A percentile compares a stretch with the other conserved stretches of the same genome.
Evolutionary conservation across 257 asterid species (phyloP).

Genomic region (Gynochthodes officinalis): DNA sequence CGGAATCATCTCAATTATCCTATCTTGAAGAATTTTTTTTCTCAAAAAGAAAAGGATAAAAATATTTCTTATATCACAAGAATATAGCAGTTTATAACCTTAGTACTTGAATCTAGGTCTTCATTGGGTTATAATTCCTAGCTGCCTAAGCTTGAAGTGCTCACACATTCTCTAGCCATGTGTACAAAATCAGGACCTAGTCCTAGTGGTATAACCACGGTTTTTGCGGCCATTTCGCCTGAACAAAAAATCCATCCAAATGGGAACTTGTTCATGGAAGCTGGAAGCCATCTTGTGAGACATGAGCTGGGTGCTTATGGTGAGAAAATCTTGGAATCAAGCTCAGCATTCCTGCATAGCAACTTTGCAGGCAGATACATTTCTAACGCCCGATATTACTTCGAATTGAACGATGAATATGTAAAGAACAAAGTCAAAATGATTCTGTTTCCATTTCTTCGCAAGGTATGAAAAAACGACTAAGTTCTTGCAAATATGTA

Average conservation of each 20-base stretch:
- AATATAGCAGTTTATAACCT: too few relatives aligned
- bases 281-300: constrained; percentile 16
- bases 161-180: not conserved
- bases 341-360: constrained; percentile 25
- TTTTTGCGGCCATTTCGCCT: not conserved
- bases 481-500: too few relatives aligned
- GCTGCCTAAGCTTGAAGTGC: not conserved
- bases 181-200: not conserved
- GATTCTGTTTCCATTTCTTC: constrained; percentile 17
- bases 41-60: not conserved
- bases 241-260: constrained; percentile 1
- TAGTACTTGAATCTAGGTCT: too few relatives aligned
- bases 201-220: not conserved
- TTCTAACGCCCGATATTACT: constrained; percentile 9
- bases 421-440: constrained; percentile 15
- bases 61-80: not conserved
- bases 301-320: constrained; percentile 18
- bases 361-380: constrained; percentile 5
- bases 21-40: too few relatives aligned
- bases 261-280: constrained; percentile 20
- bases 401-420: constrained; percentile 16
- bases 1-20: too few relatives aligned
- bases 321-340: constrained; percentile 21
- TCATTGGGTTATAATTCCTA: too few relatives aligned
- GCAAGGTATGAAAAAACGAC: not conserved